These are phyloP conservation scores for Cyclotella choctawhatcheeana DNA, from an alignment of 108 stramenopile species.

Conservation along the genomic window DNA sequence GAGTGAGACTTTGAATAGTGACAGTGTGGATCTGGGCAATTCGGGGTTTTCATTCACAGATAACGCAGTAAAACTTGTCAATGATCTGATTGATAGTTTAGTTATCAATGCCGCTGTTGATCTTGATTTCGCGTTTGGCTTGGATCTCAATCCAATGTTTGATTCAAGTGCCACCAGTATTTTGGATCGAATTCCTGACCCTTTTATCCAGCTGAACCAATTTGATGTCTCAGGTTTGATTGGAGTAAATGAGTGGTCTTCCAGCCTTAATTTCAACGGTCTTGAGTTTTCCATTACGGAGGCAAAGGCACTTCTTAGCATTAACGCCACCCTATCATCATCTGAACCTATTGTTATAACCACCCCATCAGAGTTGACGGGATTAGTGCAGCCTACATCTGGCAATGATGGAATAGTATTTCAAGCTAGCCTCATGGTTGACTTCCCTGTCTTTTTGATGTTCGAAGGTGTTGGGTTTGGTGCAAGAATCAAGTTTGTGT, in stretches of 20 bases:
- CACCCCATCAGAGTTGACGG: background rate
- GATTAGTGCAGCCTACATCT: background rate
- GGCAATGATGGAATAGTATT: conserved; percentile 4
- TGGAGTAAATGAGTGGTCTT: conserved; percentile 37
- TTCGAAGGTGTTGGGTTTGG: conserved; percentile 17
- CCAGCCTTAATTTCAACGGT: conserved; percentile 1
- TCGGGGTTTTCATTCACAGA: conserved; percentile 19
- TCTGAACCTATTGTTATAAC: background rate
- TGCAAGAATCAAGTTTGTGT: conserved; percentile 22
- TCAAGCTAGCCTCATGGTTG: conserved; percentile 17
- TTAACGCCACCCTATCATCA: conserved; percentile 2
- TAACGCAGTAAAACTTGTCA: conserved; percentile 1
- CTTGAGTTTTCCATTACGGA: conserved; percentile 19
- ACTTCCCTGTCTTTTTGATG: conserved; percentile 22
- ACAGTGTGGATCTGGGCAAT: no score
- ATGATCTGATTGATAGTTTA: conserved; percentile 23
- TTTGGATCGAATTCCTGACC: conserved; percentile 11
- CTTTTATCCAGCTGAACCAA: conserved; percentile 11
- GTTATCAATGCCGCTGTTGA: conserved; percentile 25
- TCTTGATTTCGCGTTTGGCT: conserved; percentile 20
- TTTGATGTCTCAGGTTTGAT: conserved; percentile 20
- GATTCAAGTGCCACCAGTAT: background rate
- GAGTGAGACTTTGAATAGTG: no score
- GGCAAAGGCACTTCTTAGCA: conserved; percentile 21
- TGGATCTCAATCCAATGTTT: conserved; percentile 27